A percentile compares a stretch with the other conserved stretches of the same genome.
These are phyloP conservation scores for Rhodocollybia butyracea DNA, from an alignment of 768 basidiomycete genomes.

Conservation along the genomic window DNA sequence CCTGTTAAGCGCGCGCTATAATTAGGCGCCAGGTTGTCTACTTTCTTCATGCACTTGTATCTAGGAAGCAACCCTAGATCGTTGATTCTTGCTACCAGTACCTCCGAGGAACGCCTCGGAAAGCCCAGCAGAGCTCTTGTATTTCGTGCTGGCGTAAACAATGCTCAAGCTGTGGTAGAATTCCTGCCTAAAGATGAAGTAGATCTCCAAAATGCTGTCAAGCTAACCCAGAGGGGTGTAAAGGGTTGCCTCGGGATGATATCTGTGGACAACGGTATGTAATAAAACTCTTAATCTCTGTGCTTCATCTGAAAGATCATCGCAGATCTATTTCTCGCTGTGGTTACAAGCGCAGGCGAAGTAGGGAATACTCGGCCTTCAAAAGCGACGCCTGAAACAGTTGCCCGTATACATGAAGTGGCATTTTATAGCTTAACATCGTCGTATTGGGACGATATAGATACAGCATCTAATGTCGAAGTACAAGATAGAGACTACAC, in stretches of 20 bases:
- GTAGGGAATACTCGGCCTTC: slow-evolving; percentile 70
- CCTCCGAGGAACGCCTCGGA: slow-evolving; percentile 61
- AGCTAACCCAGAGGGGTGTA: slow-evolving; percentile 66
- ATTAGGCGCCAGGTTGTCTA: not conserved
- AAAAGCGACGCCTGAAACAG: slow-evolving; percentile 55
- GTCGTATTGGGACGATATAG: slow-evolving; percentile 78
- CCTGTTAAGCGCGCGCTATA: not conserved
- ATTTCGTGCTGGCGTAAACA: slow-evolving; percentile 59
- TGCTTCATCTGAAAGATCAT: not conserved
- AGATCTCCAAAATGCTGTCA: slow-evolving; percentile 59
- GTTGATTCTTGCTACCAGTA: slow-evolving; percentile 68
- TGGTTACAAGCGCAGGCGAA: slow-evolving; percentile 74
- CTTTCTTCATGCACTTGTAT: slow-evolving; percentile 64
- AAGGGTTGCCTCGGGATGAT: slow-evolving; percentile 87
- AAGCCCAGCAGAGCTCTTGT: slow-evolving; percentile 62
- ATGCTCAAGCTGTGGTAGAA: slow-evolving; percentile 79
- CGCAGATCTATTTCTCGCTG: slow-evolving; percentile 80
- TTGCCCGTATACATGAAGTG: slow-evolving; percentile 84
- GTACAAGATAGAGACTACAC: slow-evolving; percentile 52
- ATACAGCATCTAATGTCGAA: slow-evolving; percentile 57
- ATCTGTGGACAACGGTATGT: slow-evolving; percentile 64
- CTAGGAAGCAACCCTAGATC: slow-evolving; percentile 65
- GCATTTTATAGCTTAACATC: slow-evolving; percentile 87
- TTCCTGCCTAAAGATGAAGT: slow-evolving; percentile 74
- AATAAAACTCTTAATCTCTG: not conserved